Evolutionary conservation across 116 monocot genomes (phyloP), one percentile per base, ranked within the genome.

Genomic region (Trichopus zeylanicus): DNA sequence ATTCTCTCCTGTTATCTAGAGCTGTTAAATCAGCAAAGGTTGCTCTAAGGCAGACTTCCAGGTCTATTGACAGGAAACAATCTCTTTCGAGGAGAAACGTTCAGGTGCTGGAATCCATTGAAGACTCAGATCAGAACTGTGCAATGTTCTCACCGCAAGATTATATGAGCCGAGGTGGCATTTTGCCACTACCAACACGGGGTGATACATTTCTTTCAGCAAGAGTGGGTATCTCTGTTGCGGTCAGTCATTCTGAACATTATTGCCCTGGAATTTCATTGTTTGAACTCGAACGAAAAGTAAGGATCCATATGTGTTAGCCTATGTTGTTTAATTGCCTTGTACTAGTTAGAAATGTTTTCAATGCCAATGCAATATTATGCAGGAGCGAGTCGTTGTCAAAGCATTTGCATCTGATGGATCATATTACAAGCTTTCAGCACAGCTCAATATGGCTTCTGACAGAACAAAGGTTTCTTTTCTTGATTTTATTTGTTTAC

Each of bases 131-230:
- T 64, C 52, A 61, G 70, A 67, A 75, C 35, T 71, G 61, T 70
- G 65, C 84, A n/a, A 97, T 97, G 97, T 53, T 91, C 13, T 97
- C 97, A 54, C 86, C 91, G 54, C 87, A 84, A 49, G 91, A 91
- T 57, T 91, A 84, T 58, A 68, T 68, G 6, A 70, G 26, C 31
- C 77, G 82, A 11, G 60, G 64, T 77, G 74, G 75, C 24, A 64
- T 64, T 66, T 51, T 70, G 23, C 55, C 78, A 35, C 71, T 78
- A 29, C 63, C 77, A 35, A 79, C 89, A 48, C 65, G 74, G 7
- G 66, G 47, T 66, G 81, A 78, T 69, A 35, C 65, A 69, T 68
- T 63, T 56, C 29, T 70, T 48, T 62, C 81, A 34, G 54, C 75
- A 65, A 81, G 82, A 33, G 65, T 91, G 55, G 97, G 87, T 55